Base-by-base conservation (phyloP, 139 green algal species). In the Tetraselmis striata region DNA sequence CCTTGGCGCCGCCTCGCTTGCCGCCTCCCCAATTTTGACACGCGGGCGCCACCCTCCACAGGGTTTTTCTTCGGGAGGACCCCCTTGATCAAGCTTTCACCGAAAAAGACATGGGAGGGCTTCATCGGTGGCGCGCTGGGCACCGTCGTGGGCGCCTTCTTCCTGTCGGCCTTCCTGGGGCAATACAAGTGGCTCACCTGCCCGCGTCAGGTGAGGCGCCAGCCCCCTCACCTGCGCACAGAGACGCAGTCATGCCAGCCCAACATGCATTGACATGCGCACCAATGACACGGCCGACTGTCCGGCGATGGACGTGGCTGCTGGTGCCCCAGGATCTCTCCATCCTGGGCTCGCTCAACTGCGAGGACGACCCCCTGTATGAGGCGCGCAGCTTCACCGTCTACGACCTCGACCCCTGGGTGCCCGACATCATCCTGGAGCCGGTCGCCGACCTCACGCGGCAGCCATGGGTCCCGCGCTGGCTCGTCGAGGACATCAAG, bases 31-130 rank as follows among this genome's bases (percentile, higher is more conserved):
- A n/a, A n/a, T n/a, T n/a, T n/a, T n/a, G n/a, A n/a, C n/a, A n/a
- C n/a, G n/a, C n/a, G n/a, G n/a, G 45, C 45, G 11, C 45, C 26
- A 2, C 31, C 1, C 1, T 25, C 30, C 85, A 59, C 86, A 96
- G 97, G 96, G 0, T 95, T 98, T 83, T 94, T 95, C 83, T 98
- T 96, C 67, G 97, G 97, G 24, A 88, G 94, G 76, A 98, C 96
- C 26, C 96, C 95, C 29, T 91, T 99, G 31, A 99, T 99, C 79
- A 95, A 97, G 85, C 90, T 99, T 77, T 98, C 95, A 0, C 97
- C 97, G 76, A 99, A 99, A 84, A 99, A 99, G 93, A 99, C 97
- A 0, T 98, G 94, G 96, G 97, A 99, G 90, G 97, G 97, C 26
- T 99, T 99, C 83, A 85, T 99, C 23, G 95, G 95, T 23, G 96